Conservation (phyloP, 2,329 filamentous ascomycete genomes). For the Sclerotinia borealis region DNA sequence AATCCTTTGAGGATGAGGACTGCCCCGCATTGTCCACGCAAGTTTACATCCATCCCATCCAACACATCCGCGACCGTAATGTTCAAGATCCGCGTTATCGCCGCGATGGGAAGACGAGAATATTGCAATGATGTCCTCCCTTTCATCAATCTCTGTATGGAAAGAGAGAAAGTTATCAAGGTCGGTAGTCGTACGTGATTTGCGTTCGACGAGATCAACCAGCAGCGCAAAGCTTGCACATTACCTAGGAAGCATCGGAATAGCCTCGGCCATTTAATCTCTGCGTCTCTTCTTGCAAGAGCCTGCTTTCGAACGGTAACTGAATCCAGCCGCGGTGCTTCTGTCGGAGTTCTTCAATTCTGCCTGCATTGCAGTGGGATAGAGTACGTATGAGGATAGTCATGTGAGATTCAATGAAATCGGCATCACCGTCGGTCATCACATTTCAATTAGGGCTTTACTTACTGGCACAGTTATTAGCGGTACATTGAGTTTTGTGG, state of each 20-base stretch:
- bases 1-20: neutral
- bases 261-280: neutral
- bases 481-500: neutral
- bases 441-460: neutral
- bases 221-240: too few species aligned
- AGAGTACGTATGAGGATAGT: too few species aligned
- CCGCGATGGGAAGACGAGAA: neutral
- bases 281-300: neutral
- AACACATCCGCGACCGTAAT: fast-evolving
- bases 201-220: too few species aligned
- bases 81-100: neutral
- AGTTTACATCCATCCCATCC: neutral
- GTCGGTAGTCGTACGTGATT: too few species aligned
- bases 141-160: neutral
- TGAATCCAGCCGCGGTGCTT: neutral
- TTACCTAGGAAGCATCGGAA: neutral
- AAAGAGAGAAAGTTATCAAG: too few species aligned
- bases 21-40: neutral
- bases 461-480: neutral
- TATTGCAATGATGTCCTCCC: neutral
- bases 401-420: too few species aligned
- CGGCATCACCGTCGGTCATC: too few species aligned
- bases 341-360: neutral
- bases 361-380: neutral
- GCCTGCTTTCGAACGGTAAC: too few species aligned